Base-by-base conservation (phyloP, 2,329 filamentous ascomycete genomes). In the Allantophomopsis cytisporea region DNA sequence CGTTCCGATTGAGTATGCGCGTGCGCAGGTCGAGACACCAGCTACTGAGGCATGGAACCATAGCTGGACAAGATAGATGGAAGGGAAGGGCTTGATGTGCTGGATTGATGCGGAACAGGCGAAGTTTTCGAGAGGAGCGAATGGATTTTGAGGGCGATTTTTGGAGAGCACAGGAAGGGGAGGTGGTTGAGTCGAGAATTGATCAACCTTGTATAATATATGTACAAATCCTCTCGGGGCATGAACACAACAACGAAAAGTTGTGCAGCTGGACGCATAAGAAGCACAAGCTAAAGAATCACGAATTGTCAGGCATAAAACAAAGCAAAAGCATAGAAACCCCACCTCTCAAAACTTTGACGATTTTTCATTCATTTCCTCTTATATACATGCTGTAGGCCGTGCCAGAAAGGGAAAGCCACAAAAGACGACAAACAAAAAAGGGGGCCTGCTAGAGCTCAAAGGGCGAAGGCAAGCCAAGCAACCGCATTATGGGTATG, bases 1-100 rank as follows among this genome's bases (percentile, higher is more conserved):
- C 43, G 71, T 95, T 41, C 91, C 91, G 12, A 88, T 96, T 53
- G 91, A 98, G 69, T 95, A 94, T 67, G 83, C 83, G 20, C 68
- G 83, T 47, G 67, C 75, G 46, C 83, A 94, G 71, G 89, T 83
- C 23, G 89, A 96, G 56, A 85, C 75, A 37, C 89, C 89, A 6
- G 66, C 69, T 1, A 71, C 69, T 54, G 75, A 80, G 49, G 76
- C 85, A n/a, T 98, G 89, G 87, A 91, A 96, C 64, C 79, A 94
- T 62, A 80, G 67, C 11, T 98, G 91, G 91, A 94, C 78, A 66
- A 73, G 80, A 61, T 55, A 50, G 44, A 42, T 15, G 36, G 36
- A 35, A 16, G 4, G 28, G 18, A 7, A 13, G 21, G 36, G 13
- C 12, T 38, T 10, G 21, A 33, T 16, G 18, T 34, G n/a, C n/a